Conservation (phyloP, 1,284 basidiomycete genomes). For the Fomes fomentarius region DNA sequence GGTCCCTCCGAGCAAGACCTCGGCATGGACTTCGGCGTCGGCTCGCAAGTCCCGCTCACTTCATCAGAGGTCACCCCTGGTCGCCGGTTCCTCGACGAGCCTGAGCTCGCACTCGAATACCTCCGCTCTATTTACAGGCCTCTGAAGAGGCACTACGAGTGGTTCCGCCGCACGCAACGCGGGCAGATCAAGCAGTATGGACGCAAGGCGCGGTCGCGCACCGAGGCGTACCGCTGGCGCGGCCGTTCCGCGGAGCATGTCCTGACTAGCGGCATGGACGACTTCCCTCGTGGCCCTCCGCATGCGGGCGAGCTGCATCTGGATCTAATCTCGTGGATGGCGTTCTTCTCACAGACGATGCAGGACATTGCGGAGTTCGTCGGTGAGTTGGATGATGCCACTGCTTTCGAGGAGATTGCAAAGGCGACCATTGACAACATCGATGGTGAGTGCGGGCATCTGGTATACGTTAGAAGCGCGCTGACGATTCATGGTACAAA, state of each 20-base stretch:
- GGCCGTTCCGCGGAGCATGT: slow-evolving; percentile 89
- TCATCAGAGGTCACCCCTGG: slow-evolving; percentile 29
- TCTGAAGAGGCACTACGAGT: slow-evolving; percentile 89
- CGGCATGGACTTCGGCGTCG: slow-evolving; percentile 59
- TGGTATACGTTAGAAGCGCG: background rate
- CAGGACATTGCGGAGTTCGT: slow-evolving; percentile 81
- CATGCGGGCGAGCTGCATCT: slow-evolving; percentile 92
- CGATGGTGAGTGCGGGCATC: slow-evolving; percentile 59
- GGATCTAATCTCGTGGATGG: slow-evolving; percentile 95
- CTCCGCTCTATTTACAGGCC: slow-evolving; percentile 82
- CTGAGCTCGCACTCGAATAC: slow-evolving; percentile 66
- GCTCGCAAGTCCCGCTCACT: slow-evolving; percentile 49
- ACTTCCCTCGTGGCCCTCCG: slow-evolving; percentile 88
- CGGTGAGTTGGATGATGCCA: slow-evolving; percentile 80
- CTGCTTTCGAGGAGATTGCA: slow-evolving; percentile 78
- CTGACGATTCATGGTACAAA: background rate
- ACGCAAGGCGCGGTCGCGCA: slow-evolving; percentile 78
- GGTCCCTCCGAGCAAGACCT: slow-evolving; percentile 62
- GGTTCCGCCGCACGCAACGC: slow-evolving; percentile 93
- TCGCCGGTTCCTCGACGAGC: slow-evolving; percentile 57
- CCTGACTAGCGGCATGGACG: slow-evolving; percentile 92
- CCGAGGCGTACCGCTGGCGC: slow-evolving; percentile 93
- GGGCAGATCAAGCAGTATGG: slow-evolving; percentile 92
- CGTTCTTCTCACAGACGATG: slow-evolving; percentile 91
- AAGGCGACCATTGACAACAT: slow-evolving; percentile 83